phyloP scores from a whole-genome alignment of 2,329 filamentous ascomycete genomes.

The Scedosporium apiospermum region DNA sequence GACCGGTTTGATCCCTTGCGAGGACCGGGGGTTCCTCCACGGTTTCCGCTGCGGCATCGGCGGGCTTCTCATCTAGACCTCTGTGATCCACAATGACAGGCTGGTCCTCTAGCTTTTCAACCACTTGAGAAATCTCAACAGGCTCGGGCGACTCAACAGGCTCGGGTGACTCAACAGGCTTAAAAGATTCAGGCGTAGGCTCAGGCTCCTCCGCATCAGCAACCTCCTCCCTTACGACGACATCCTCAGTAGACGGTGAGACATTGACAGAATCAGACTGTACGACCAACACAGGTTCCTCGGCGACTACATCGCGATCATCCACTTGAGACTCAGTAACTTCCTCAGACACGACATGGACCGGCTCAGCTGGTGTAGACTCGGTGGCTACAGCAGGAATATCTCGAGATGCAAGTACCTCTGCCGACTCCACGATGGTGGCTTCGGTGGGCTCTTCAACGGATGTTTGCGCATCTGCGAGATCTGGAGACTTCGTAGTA shows the following conservation, averaged over 20 bases:
- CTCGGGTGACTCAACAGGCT: neutral
- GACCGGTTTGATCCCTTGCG: neutral
- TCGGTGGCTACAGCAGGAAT: neutral
- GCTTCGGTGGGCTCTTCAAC: neutral
- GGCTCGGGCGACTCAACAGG: neutral
- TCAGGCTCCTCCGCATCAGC: neutral
- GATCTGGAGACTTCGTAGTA: neutral
- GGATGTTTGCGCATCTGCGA: neutral
- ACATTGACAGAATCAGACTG: neutral
- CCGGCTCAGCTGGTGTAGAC: neutral
- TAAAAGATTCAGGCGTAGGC: neutral
- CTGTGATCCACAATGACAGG: neutral
- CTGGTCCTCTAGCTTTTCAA: neutral
- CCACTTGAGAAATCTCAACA: neutral
- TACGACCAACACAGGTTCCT: neutral
- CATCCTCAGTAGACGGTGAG: constrained; percentile 3
- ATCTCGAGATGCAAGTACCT: neutral
- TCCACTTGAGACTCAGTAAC: neutral
- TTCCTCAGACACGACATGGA: neutral
- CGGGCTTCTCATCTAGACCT: neutral
- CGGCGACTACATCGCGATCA: neutral
- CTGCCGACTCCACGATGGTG: neutral
- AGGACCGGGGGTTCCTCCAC: neutral
- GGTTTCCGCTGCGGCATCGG: neutral
- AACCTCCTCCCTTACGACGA: constrained; percentile 7